Evolutionary conservation across 2,329 filamentous ascomycete genomes (phyloP).

Genomic region (Pestalotiopsis sp.): DNA sequence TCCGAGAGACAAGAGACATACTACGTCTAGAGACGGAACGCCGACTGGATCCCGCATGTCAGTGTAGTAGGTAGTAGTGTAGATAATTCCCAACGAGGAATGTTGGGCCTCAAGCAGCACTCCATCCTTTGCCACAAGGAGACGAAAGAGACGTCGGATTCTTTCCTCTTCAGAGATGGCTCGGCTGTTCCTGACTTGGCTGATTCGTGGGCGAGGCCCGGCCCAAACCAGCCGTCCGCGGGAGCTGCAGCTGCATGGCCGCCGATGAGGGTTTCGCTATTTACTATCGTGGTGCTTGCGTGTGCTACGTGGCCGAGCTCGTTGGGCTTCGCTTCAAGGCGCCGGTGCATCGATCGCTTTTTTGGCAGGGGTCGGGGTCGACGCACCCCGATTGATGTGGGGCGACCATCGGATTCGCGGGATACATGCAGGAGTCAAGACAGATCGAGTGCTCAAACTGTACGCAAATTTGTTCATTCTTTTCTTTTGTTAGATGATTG

Average conservation of each 20-base stretch:
- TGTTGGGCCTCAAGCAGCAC: constrained; percentile 14
- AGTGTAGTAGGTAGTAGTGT: background rate
- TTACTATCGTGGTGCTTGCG: background rate
- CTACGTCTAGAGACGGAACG: background rate
- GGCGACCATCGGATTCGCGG: background rate
- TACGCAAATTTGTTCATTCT: no score
- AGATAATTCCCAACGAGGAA: background rate
- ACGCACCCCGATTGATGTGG: background rate
- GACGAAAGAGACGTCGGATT: background rate
- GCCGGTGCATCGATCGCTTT: background rate
- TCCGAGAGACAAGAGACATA: constrained; percentile 5
- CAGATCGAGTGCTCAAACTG: background rate
- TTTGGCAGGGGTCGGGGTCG: background rate
- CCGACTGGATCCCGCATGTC: background rate
- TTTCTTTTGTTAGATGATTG: background rate
- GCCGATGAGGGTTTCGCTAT: background rate
- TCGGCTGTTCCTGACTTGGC: constrained; percentile 28
- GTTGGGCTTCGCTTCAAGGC: constrained; percentile 13
- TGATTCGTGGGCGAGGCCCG: constrained; percentile 22
- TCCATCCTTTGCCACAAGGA: background rate
- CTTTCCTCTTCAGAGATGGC: constrained; percentile 4
- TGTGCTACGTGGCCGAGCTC: constrained; percentile 16
- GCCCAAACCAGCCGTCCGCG: constrained; percentile 21
- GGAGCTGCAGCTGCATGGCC: constrained; percentile 10
- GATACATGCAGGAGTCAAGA: background rate